A percentile compares a stretch with the other conserved stretches of the same genome.
These are phyloP conservation scores for Pyrenophora teres DNA, from an alignment of 2,329 filamentous ascomycete genomes.

Conservation along the genomic window DNA sequence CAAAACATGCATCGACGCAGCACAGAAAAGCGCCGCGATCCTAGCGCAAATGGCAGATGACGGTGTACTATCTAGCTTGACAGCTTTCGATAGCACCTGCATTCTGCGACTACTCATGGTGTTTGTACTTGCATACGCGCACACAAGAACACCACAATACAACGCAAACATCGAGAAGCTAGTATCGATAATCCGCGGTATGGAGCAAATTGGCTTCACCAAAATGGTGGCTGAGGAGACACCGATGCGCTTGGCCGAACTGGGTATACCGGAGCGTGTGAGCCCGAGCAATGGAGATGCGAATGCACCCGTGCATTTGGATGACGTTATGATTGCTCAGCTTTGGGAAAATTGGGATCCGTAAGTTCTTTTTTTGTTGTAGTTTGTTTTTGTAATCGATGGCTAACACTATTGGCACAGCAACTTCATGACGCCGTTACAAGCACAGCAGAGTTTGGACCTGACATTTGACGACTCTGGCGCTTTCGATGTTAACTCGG, in stretches of 20 bases:
- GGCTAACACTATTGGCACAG: conserved; percentile 16
- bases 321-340: conserved; percentile 37
- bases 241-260: conserved; percentile 36
- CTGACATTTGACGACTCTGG: conserved; percentile 40
- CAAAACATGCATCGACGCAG: conserved; percentile 41
- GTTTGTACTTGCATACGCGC: conserved; percentile 43
- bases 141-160: conserved; percentile 35
- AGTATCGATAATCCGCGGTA: conserved; percentile 26
- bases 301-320: conserved; percentile 25
- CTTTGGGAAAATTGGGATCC: conserved; percentile 41
- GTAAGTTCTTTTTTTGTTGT: conserved; percentile 20
- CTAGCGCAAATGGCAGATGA: conserved; percentile 36
- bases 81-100: conserved; percentile 45
- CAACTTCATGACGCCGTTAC: conserved; percentile 41
- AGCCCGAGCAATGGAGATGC: neutral
- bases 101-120: conserved; percentile 42
- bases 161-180: conserved; percentile 34
- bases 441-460: conserved; percentile 41
- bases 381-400: no score
- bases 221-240: conserved; percentile 44
- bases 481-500: conserved; percentile 38
- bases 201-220: conserved; percentile 44
- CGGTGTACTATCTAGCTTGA: conserved; percentile 37
- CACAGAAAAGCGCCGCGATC: conserved; percentile 35
- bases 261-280: conserved; percentile 31